phyloP scores from a whole-genome alignment of 1,284 basidiomycete genomes.

The Schizophyllum commune region DNA sequence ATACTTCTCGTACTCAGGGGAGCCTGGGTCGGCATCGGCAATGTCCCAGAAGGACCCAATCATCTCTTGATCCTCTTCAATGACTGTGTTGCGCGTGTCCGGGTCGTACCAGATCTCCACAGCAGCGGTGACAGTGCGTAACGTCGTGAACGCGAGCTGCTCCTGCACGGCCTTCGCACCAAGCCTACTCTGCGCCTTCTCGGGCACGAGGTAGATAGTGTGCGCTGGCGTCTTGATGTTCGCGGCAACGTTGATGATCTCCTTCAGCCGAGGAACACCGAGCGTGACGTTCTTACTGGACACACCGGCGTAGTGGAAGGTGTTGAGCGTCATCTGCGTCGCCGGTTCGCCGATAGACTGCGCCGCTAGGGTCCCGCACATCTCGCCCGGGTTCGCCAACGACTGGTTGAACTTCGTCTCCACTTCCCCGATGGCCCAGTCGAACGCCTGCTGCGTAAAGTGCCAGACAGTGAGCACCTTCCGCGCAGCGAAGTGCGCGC shows the following conservation, averaged over 20 bases:
- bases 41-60: constrained; percentile 99
- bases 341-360: constrained; percentile 99
- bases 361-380: constrained; percentile 97
- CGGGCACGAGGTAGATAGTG: constrained; percentile 80
- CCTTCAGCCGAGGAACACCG: constrained; percentile 95
- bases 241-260: constrained; percentile 98
- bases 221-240: constrained; percentile 98
- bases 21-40: constrained; percentile 49
- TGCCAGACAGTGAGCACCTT: constrained; percentile 84
- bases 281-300: constrained; percentile 97
- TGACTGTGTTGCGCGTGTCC: constrained; percentile 85
- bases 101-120: constrained; percentile 99
- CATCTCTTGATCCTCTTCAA: constrained; percentile 94
- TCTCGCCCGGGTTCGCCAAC: constrained; percentile 90
- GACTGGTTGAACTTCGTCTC: constrained; percentile 93
- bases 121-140: constrained; percentile 91
- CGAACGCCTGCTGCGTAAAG: constrained; percentile 87
- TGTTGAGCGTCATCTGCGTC: constrained; percentile 97
- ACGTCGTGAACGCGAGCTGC: constrained; percentile 89
- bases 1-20: constrained; percentile 58
- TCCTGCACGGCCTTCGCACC: constrained; percentile 87
- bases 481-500: constrained; percentile 80
- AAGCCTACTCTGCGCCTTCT: constrained; percentile 54
- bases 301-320: constrained; percentile 99
- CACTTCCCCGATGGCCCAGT: constrained; percentile 96